phyloP scores from a whole-genome alignment of 768 basidiomycete genomes.

The Paxillus involutus region DNA sequence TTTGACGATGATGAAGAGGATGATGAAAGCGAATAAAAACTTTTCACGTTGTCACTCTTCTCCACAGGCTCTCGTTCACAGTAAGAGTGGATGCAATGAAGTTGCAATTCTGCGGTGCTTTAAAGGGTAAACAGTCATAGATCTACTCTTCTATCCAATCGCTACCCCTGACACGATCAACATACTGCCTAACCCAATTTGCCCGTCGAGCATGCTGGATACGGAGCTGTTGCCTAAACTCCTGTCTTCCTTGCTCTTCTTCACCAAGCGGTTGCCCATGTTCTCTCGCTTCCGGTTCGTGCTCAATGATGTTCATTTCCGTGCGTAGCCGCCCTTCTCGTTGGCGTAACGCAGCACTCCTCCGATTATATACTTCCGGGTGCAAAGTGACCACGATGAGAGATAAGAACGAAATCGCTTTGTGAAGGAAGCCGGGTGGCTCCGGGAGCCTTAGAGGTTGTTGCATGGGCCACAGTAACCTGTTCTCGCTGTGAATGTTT shows the following conservation, averaged over 20 bases:
- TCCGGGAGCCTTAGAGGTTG: conserved; percentile 15
- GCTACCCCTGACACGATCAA: conserved; percentile 58
- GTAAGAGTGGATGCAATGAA: background rate
- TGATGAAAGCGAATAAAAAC: conserved; percentile 48
- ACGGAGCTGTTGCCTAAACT: conserved; percentile 42
- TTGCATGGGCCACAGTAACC: conserved; percentile 39
- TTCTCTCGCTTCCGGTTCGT: conserved; percentile 26
- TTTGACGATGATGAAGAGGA: conserved; percentile 45
- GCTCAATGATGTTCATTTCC: conserved; percentile 49
- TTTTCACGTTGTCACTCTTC: background rate
- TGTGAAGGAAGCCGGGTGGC: conserved; percentile 52
- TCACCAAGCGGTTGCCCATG: conserved; percentile 31
- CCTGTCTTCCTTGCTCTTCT: conserved; percentile 27
- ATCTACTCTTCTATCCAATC: conserved; percentile 69
- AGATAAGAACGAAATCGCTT: conserved; percentile 50
- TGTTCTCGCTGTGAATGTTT: conserved; percentile 58
- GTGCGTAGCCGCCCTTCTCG: conserved; percentile 68
- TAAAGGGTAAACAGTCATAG: background rate
- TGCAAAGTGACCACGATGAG: conserved; percentile 63
- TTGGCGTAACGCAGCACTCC: conserved; percentile 54
- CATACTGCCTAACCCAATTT: conserved; percentile 62
- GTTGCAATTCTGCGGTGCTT: background rate
- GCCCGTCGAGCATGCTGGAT: conserved; percentile 53
- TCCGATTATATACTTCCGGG: conserved; percentile 73
- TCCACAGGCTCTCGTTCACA: background rate